Base-by-base conservation (phyloP, 169 alveolate species). In the Theileria annulata region DNA sequence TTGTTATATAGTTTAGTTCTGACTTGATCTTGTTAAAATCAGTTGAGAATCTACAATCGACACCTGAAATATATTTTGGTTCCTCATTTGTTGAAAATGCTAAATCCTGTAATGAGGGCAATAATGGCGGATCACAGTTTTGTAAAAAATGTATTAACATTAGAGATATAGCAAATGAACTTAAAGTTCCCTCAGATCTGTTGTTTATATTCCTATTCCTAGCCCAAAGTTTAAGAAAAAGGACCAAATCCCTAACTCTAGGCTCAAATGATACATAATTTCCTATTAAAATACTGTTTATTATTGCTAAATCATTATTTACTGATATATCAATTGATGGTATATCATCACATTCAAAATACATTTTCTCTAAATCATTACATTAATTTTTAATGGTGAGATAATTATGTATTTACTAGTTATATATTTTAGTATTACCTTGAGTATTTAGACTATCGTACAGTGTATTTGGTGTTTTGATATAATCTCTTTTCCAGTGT, bases 131-230 rank as follows among this genome's bases (percentile, higher is more conserved):
- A 37, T 72, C 86, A 23, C 86, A 83, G 49, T 79, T 63, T 60
- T 92, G 96, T 47, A 92, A 68, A 75, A 87, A 92, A 58, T 92
- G 95, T 64, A 92, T 92, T 33, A 80, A 86, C 92, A 92, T 87
- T 62, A 92, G 70, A 31, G 91, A 78, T 31, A 92, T 74, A 5
- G 96, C 93, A 79, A 92, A 92, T 9, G 95, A 87, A 9, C 94
- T 86, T 51, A 92, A 60, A 60, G 95, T 87, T 47, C 95, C 95
- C 62, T 86, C 81, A 8, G 92, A 88, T 37, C 95, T 51, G 80
- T 92, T 92, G 70, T 91, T 91, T 5, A 92, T 73, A 60, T 86
- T 91, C 75, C 88, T 88, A 23, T 47, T 42, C 67, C 87, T 83
- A 21, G 95, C 93, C 96, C 96, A 92, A 30, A 71, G 37, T 85